phyloP scores from a whole-genome alignment of 2,329 filamentous ascomycete species.

The Scorias spongiosa region DNA sequence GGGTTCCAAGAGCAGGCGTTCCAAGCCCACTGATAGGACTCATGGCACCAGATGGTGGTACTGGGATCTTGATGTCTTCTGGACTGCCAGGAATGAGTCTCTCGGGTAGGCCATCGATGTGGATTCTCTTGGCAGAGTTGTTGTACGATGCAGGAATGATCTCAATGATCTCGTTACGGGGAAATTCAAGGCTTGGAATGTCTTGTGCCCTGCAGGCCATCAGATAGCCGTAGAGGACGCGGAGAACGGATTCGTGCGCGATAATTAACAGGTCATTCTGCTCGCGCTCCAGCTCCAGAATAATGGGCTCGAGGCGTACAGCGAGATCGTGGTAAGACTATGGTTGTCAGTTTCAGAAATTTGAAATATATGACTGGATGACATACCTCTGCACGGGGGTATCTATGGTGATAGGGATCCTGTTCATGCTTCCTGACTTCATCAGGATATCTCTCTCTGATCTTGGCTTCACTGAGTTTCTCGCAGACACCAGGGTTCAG shows the following conservation, averaged over 20 bases:
- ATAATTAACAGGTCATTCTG: constrained; percentile 97
- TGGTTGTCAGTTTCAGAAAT: neutral
- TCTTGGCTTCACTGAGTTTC: constrained; percentile 71
- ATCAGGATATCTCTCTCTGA: constrained; percentile 70
- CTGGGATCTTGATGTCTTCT: constrained; percentile 66
- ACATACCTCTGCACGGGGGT: constrained; percentile 76
- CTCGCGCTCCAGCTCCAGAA: constrained; percentile 90
- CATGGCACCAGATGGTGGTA: constrained; percentile 37
- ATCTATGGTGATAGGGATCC: constrained; percentile 93
- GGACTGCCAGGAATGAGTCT: constrained; percentile 62
- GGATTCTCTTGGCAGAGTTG: constrained; percentile 83
- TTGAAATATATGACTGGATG: neutral
- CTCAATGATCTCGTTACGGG: constrained; percentile 94
- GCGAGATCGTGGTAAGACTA: constrained; percentile 96
- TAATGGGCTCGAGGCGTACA: constrained; percentile 94
- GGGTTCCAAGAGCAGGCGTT: constrained; percentile 13
- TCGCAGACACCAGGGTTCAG: constrained; percentile 94
- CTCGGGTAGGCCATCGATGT: constrained; percentile 54
- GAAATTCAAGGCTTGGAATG: constrained; percentile 85
- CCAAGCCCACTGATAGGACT: constrained; percentile 28
- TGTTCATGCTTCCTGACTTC: constrained; percentile 85
- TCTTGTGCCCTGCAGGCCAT: constrained; percentile 97
- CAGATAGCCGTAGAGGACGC: constrained; percentile 90
- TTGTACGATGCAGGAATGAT: constrained; percentile 96
- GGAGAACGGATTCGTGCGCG: constrained; percentile 92